phyloP scores from a whole-genome alignment of 2,329 filamentous ascomycete genomes.

The Magnaporthales sp. region DNA sequence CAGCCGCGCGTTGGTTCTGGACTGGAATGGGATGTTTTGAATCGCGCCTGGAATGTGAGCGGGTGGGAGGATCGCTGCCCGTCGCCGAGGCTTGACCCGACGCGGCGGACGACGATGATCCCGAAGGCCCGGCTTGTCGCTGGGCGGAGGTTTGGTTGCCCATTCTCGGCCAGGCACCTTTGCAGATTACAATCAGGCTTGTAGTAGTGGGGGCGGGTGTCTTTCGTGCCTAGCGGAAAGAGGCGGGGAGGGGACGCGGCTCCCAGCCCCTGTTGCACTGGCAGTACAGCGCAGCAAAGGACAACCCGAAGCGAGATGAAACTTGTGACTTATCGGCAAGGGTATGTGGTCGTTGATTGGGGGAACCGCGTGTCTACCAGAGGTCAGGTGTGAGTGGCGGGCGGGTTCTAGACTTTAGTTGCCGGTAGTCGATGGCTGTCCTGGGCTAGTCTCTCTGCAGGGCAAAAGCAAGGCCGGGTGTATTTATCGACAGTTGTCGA shows the following conservation, averaged over 20 bases:
- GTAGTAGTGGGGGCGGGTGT: conserved; percentile 1
- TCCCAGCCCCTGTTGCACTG: not conserved
- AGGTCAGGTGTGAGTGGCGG: conserved; percentile 3
- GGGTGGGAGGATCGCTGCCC: conserved; percentile 14
- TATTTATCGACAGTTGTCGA: not conserved
- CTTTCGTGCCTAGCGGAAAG: conserved; percentile 1
- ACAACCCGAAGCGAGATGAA: not conserved
- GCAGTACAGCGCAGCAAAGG: not conserved
- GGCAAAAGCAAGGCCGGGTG: not conserved
- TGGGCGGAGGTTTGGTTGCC: conserved; percentile 34
- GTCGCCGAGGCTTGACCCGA: conserved; percentile 18
- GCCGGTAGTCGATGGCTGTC: not conserved
- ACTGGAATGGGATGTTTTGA: conserved; percentile 46
- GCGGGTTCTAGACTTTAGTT: conserved; percentile 2
- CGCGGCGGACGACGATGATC: conserved; percentile 13
- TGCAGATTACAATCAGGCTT: not conserved
- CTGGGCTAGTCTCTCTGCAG: not conserved
- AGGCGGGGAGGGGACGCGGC: conserved; percentile 3
- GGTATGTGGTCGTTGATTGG: conserved; percentile 2
- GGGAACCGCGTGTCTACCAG: not conserved
- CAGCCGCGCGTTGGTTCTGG: conserved; percentile 46
- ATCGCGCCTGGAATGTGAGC: conserved; percentile 26
- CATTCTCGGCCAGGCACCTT: conserved; percentile 22
- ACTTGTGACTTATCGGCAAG: not conserved
- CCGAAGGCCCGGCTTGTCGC: conserved; percentile 25